A percentile compares a stretch with the other conserved stretches of the same genome.
phyloP scores from a whole-genome alignment of 495 filamentous ascomycete species.

The Talaromyces thailandensis region DNA sequence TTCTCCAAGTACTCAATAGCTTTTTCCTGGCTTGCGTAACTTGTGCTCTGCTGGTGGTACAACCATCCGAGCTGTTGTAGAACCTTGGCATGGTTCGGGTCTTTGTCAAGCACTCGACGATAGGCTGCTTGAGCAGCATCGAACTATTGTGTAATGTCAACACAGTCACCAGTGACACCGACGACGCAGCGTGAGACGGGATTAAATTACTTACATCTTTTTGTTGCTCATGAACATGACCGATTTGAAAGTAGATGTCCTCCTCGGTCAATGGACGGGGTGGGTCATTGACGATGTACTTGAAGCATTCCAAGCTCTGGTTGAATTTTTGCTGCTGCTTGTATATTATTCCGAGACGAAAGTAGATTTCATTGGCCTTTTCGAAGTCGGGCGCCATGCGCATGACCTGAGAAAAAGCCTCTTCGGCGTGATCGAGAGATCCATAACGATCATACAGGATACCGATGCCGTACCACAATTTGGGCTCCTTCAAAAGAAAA shows the following conservation, averaged over 20 bases:
- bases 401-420: slow-evolving; percentile 98
- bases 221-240: slow-evolving; percentile 97
- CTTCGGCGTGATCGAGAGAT: slow-evolving; percentile 94
- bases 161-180: slow-evolving; percentile 6
- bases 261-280: slow-evolving; percentile 91
- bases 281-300: slow-evolving; percentile 92
- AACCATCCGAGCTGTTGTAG: slow-evolving; percentile 97
- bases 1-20: slow-evolving; percentile 97
- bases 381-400: slow-evolving; percentile 97
- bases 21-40: slow-evolving; percentile 83
- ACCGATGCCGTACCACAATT: slow-evolving; percentile 98
- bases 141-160: slow-evolving; percentile 48
- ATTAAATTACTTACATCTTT: slow-evolving; percentile 70
- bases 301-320: slow-evolving; percentile 95
- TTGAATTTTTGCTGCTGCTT: slow-evolving; percentile 96
- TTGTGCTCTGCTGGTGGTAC: slow-evolving; percentile 88
- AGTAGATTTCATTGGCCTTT: slow-evolving; percentile 99
- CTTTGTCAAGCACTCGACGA: slow-evolving; percentile 82
- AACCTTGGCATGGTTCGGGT: slow-evolving; percentile 96
- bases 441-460: slow-evolving; percentile 97
- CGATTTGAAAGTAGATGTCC: slow-evolving; percentile 99
- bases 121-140: slow-evolving; percentile 89
- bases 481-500: slow-evolving; percentile 78
- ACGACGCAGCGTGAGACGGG: background rate
- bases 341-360: slow-evolving; percentile 96